A percentile compares a stretch with the other conserved stretches of the same genome.
These are phyloP conservation scores for Ceratocystis alfenasii DNA, from an alignment of 2,329 filamentous ascomycete species.

Conservation along the genomic window DNA sequence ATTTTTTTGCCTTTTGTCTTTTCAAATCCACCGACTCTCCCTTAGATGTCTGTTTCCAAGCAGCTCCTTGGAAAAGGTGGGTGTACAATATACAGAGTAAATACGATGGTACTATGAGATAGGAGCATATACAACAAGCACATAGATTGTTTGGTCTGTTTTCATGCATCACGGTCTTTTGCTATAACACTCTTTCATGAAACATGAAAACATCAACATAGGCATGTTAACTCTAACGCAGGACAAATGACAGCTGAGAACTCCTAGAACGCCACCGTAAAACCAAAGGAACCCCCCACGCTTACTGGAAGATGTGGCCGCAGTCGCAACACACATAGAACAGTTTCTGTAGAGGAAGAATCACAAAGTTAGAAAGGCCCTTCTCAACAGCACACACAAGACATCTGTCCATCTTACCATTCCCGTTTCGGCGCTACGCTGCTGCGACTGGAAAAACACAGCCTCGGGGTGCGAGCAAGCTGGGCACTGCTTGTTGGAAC, in stretches of 20 bases:
- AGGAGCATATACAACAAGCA: neutral
- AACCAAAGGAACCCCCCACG: neutral
- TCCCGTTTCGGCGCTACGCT: slow-evolving; percentile 90
- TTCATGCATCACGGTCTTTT: no score
- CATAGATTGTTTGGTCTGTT: neutral
- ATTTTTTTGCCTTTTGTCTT: neutral
- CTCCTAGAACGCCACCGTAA: slow-evolving; percentile 14
- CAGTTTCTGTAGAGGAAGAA: slow-evolving; percentile 50
- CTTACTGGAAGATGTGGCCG: slow-evolving; percentile 67
- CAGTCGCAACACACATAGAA: slow-evolving; percentile 93
- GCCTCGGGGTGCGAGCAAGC: slow-evolving; percentile 77
- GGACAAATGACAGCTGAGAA: neutral
- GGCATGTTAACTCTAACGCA: neutral
- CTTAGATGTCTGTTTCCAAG: neutral
- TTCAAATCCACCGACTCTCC: neutral
- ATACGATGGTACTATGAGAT: neutral
- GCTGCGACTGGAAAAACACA: slow-evolving; percentile 98
- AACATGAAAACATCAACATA: neutral
- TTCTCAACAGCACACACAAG: neutral
- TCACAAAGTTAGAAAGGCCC: slow-evolving; percentile 3
- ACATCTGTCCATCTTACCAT: slow-evolving; percentile 56
- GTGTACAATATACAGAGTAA: slow-evolving; percentile 5
- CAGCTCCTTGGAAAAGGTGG: neutral
- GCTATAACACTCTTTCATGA: neutral
- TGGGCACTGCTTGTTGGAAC: slow-evolving; percentile 75